phyloP scores from a whole-genome alignment of 441 rosid species.

The Erysimum cheiri region DNA sequence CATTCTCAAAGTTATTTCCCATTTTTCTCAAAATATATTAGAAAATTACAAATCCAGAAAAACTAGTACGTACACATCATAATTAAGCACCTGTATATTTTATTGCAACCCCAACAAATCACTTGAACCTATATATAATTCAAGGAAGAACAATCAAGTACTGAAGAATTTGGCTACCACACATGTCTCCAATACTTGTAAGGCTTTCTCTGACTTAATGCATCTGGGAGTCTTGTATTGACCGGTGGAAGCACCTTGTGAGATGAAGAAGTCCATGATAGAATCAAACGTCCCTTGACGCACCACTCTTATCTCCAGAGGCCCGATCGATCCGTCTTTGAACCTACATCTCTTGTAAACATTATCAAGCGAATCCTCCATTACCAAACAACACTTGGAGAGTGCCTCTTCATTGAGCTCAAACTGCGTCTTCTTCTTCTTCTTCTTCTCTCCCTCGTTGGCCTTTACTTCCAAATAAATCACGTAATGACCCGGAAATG shows the following conservation, averaged over 20 bases:
- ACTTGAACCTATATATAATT: slow-evolving; percentile 12
- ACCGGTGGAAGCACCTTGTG: slow-evolving; percentile 70
- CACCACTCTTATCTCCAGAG: slow-evolving; percentile 75
- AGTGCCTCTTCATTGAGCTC: slow-evolving; percentile 47
- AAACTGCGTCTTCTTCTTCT: not conserved
- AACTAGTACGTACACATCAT: not conserved
- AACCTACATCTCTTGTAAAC: slow-evolving; percentile 65
- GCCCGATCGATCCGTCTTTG: slow-evolving; percentile 68
- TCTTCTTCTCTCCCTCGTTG: slow-evolving; percentile 39
- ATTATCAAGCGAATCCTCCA: slow-evolving; percentile 68
- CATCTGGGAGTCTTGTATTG: slow-evolving; percentile 88
- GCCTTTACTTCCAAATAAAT: slow-evolving; percentile 65
- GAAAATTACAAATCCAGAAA: not conserved
- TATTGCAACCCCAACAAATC: slow-evolving; percentile 7
- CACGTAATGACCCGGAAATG: slow-evolving; percentile 78
- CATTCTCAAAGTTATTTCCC: slow-evolving; percentile 2
- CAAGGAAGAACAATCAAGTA: slow-evolving; percentile 29
- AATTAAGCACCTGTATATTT: not conserved
- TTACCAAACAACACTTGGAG: slow-evolving; percentile 60
- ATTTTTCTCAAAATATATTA: not conserved
- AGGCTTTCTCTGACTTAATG: slow-evolving; percentile 59
- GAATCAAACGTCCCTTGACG: slow-evolving; percentile 65
- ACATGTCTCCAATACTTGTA: slow-evolving; percentile 55
- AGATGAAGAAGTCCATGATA: slow-evolving; percentile 68
- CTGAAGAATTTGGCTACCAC: slow-evolving; percentile 63